phyloP scores from a whole-genome alignment of 768 basidiomycete species.

The Infundibulicybe gibba region DNA sequence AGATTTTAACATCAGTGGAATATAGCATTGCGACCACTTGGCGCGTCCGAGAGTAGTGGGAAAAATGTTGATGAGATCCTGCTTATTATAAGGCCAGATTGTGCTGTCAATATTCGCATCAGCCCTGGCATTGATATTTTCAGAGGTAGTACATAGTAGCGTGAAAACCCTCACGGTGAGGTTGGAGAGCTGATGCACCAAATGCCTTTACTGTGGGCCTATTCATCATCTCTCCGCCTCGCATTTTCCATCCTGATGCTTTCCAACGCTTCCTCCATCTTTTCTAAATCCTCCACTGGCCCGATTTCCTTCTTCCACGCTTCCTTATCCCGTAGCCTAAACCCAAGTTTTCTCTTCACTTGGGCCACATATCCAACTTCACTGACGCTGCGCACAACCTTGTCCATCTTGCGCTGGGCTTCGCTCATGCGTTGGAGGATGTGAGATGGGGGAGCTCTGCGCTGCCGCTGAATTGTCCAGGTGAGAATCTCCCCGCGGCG shows the following conservation, averaged over 20 bases:
- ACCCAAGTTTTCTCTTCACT: slow-evolving; percentile 55
- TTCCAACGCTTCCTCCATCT: slow-evolving; percentile 18
- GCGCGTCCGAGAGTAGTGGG: too few relatives aligned
- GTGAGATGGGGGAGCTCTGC: slow-evolving; percentile 63
- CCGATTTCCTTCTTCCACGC: slow-evolving; percentile 30
- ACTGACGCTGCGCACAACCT: slow-evolving; percentile 46
- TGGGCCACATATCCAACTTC: slow-evolving; percentile 72
- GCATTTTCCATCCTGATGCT: slow-evolving; percentile 24
- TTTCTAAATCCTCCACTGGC: slow-evolving; percentile 21
- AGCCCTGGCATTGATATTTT: too few relatives aligned
- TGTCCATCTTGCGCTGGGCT: slow-evolving; percentile 43
- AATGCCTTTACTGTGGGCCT: too few relatives aligned
- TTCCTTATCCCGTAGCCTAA: slow-evolving; percentile 38
- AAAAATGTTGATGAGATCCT: too few relatives aligned
- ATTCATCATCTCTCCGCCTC: slow-evolving; percentile 7
- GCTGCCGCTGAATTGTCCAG: slow-evolving; percentile 41
- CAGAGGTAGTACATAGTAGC: too few relatives aligned
- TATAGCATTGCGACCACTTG: too few relatives aligned
- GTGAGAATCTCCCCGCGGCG: slow-evolving; percentile 56
- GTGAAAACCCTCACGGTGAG: too few relatives aligned
- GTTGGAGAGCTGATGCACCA: too few relatives aligned
- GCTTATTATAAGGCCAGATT: too few relatives aligned
- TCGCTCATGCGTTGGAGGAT: slow-evolving; percentile 49
- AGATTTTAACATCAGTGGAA: too few relatives aligned
- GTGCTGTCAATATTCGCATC: too few relatives aligned